phyloP scores from a whole-genome alignment of 306 rosid genomes.

The Castanea crenata region DNA sequence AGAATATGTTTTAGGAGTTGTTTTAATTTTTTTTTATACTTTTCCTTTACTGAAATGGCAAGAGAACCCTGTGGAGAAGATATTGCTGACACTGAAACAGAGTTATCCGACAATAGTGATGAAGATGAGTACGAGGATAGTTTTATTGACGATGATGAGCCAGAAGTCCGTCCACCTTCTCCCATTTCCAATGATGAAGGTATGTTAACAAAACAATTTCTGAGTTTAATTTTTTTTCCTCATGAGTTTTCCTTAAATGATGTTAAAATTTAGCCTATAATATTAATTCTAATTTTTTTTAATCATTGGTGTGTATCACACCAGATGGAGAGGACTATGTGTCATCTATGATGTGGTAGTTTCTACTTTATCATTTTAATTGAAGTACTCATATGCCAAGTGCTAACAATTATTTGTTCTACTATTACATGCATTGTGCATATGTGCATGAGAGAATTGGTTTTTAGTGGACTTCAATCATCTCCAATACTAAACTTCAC shows the following conservation, averaged over 20 bases:
- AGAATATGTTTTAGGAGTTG: neutral
- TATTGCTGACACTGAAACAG: slow-evolving; percentile 76
- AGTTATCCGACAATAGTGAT: slow-evolving; percentile 48
- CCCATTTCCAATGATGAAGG: slow-evolving; percentile 50
- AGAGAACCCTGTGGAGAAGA: slow-evolving; percentile 91
- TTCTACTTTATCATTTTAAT: neutral
- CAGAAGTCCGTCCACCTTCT: slow-evolving; percentile 39
- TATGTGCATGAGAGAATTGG: neutral
- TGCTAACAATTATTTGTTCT: neutral
- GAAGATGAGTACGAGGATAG: slow-evolving; percentile 77
- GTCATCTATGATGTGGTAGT: neutral
- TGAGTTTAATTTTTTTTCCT: neutral
- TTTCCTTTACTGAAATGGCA: slow-evolving; percentile 40
- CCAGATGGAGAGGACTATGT: neutral
- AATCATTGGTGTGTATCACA: neutral
- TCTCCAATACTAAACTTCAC: too few relatives aligned
- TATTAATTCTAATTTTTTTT: neutral
- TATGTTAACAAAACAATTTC: slow-evolving; percentile 6
- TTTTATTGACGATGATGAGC: slow-evolving; percentile 63
- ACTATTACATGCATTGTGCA: neutral
- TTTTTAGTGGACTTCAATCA: neutral
- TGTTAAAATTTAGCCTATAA: neutral
- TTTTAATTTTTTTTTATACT: neutral
- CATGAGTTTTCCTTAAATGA: neutral
- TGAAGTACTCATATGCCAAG: neutral